Conservation (phyloP, 345 rosid species). For the Salix exigua region DNA sequence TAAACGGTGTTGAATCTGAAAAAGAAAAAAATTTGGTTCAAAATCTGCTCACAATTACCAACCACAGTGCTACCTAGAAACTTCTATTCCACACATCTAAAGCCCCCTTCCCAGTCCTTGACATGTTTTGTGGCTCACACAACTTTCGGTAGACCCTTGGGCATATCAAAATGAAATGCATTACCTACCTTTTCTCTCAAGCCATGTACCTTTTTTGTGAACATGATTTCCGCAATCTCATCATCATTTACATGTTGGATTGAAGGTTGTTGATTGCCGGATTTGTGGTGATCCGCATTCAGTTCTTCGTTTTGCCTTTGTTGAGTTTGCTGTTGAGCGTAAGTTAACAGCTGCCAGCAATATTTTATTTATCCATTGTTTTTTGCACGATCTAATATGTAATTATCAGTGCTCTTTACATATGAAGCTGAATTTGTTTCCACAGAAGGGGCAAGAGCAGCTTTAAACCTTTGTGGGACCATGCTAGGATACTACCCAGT, state of each 20-base stretch:
- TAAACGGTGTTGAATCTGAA: background rate
- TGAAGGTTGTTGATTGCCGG: slow-evolving; percentile 91
- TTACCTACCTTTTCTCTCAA: background rate
- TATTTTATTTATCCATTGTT: background rate
- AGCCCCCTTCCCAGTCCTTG: too few species aligned
- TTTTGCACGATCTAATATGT: background rate
- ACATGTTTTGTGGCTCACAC: background rate
- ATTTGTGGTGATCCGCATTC: slow-evolving; percentile 95
- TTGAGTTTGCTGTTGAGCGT: slow-evolving; percentile 88
- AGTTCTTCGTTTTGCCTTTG: slow-evolving; percentile 91
- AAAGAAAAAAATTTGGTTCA: background rate
- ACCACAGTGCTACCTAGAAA: background rate
- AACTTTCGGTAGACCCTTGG: background rate
- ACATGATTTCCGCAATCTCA: background rate
- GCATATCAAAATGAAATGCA: background rate
- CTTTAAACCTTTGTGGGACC: slow-evolving; percentile 76
- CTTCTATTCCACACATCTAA: too few species aligned
- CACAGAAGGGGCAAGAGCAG: slow-evolving; percentile 71
- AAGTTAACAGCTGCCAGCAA: slow-evolving; percentile 27
- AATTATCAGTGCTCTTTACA: slow-evolving; percentile 3
- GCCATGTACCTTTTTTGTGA: background rate
- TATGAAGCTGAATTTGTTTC: slow-evolving; percentile 13
- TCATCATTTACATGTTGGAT: slow-evolving; percentile 3
- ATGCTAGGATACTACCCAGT: slow-evolving; percentile 84
- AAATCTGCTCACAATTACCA: background rate